Percentiles rank a stretch among this genome's conserved stretches.
Conservation (phyloP, 2,329 filamentous ascomycete genomes). For the Sporothrix pseudoabietina region DNA sequence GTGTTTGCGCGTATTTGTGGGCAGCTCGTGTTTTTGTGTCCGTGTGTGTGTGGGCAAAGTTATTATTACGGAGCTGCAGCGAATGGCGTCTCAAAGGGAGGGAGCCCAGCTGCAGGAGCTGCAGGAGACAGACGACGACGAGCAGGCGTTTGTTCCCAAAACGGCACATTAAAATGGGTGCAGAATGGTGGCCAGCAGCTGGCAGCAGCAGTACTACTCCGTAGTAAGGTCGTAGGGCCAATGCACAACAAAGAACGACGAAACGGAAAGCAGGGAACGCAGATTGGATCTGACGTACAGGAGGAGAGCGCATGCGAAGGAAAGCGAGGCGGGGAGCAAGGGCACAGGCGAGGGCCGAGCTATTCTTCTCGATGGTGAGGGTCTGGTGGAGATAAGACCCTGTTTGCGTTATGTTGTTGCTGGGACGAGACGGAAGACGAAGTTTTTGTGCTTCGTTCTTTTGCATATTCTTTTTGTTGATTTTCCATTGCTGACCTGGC, state of each 20-base stretch:
- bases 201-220: background rate
- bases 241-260: background rate
- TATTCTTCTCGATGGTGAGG: background rate
- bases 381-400: constrained; percentile 24
- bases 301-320: constrained; percentile 5
- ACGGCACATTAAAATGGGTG: constrained; percentile 4
- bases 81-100: background rate
- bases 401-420: background rate
- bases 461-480: background rate
- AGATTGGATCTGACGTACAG: constrained; percentile 20
- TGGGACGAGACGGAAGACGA: too few species aligned
- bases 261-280: constrained; percentile 18
- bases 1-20: background rate
- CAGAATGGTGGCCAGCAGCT: background rate
- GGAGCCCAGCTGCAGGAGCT: background rate
- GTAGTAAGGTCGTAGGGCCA: background rate
- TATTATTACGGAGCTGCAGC: background rate
- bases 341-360: constrained; percentile 15
- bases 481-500: background rate
- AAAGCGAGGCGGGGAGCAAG: background rate
- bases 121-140: background rate
- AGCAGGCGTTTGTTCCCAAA: constrained; percentile 7
- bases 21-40: background rate
- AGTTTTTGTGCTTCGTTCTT: too few species aligned
- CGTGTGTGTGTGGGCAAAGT: background rate